Percentiles rank a stretch among this genome's conserved stretches.
Conservation (phyloP, 2,329 filamentous ascomycete genomes). For the Harringtonia aguacate region DNA sequence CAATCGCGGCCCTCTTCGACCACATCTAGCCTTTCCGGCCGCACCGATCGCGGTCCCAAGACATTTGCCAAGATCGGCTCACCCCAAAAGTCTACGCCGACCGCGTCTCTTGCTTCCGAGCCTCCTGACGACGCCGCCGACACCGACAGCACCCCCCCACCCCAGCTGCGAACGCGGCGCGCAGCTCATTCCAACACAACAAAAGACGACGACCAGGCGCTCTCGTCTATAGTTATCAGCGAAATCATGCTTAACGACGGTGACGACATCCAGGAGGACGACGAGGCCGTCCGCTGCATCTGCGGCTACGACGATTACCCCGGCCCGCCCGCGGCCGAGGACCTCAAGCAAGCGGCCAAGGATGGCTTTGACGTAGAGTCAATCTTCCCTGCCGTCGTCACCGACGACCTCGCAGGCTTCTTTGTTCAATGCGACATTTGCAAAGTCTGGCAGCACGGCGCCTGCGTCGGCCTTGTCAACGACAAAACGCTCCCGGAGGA, state of each 20-base stretch:
- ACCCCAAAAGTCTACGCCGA: slow-evolving; percentile 64
- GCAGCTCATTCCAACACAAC: slow-evolving; percentile 16
- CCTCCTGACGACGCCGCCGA: slow-evolving; percentile 49
- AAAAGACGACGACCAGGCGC: slow-evolving; percentile 44
- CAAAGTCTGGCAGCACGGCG: slow-evolving; percentile 98
- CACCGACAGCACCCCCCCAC: slow-evolving; percentile 57
- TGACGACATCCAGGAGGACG: slow-evolving; percentile 69
- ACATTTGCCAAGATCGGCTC: slow-evolving; percentile 63
- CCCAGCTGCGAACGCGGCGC: slow-evolving; percentile 53
- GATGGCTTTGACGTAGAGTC: slow-evolving; percentile 47
- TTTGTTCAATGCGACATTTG: slow-evolving; percentile 98
- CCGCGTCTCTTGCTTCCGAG: slow-evolving; percentile 61
- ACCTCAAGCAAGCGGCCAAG: slow-evolving; percentile 39
- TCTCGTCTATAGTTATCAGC: slow-evolving; percentile 26
- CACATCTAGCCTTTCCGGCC: slow-evolving; percentile 62
- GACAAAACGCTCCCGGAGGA: slow-evolving; percentile 89
- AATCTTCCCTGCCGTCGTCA: slow-evolving; percentile 50
- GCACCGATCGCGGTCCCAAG: slow-evolving; percentile 63
- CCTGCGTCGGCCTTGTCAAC: slow-evolving; percentile 93
- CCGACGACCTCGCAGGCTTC: slow-evolving; percentile 83
- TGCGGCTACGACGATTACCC: slow-evolving; percentile 94
- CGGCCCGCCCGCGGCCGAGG: slow-evolving; percentile 57
- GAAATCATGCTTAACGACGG: slow-evolving; percentile 48
- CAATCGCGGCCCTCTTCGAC: slow-evolving; percentile 69
- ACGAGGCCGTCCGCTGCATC: slow-evolving; percentile 91